These are phyloP conservation scores for Lepidium africanum DNA, from an alignment of 345 rosid species.

Conservation along the genomic window DNA sequence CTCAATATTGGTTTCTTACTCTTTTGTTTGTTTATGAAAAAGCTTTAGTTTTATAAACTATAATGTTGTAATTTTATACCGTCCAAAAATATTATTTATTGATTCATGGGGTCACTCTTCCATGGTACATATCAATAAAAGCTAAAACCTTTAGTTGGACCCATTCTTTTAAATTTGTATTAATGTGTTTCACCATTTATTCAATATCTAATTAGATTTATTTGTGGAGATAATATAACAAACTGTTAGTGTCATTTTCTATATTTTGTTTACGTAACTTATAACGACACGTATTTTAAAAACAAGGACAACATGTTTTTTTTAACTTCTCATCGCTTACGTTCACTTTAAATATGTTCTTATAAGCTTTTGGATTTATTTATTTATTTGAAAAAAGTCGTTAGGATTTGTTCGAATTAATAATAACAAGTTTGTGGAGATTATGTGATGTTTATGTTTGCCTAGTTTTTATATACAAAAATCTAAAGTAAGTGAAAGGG, in stretches of 20 bases:
- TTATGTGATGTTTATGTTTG: background rate
- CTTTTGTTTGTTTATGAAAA: background rate
- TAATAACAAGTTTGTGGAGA: background rate
- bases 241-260: background rate
- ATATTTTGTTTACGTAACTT: background rate
- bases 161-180: background rate
- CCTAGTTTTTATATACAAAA: too few relatives aligned
- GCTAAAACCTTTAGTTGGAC: conserved; percentile 4
- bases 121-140: background rate
- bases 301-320: conserved; percentile 8
- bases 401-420: background rate
- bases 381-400: too few relatives aligned
- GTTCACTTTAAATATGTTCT: conserved; percentile 2
- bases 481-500: background rate
- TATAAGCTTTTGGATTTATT: background rate
- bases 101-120: background rate
- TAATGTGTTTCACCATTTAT: background rate
- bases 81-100: background rate
- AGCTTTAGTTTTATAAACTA: background rate
- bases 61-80: background rate
- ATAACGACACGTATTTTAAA: conserved; percentile 11
- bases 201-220: background rate
- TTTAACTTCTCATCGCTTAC: background rate
- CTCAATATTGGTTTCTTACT: too few relatives aligned
- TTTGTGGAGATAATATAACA: background rate